Conservation (phyloP, 2,329 filamentous ascomycete genomes). For the Penicillium sp. region DNA sequence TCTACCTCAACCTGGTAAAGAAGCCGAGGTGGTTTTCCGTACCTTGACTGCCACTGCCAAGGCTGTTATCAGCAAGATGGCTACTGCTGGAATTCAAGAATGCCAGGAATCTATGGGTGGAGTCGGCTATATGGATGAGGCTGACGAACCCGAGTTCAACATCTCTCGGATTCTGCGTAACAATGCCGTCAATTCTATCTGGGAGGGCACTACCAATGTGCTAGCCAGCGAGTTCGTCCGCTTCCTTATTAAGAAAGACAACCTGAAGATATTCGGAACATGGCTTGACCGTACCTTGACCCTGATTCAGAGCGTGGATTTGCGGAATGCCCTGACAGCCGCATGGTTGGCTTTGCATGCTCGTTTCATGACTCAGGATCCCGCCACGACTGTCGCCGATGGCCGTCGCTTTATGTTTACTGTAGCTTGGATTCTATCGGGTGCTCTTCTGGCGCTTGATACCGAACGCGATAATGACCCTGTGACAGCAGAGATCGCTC, state of each 20-base stretch:
- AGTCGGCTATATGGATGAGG: conserved; percentile 39
- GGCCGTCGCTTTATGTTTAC: conserved; percentile 35
- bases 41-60: conserved; percentile 32
- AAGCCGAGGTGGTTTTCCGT: conserved; percentile 27
- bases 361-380: conserved; percentile 13
- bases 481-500: conserved; percentile 34
- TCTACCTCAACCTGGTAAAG: conserved; percentile 35
- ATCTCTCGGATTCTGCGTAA: conserved; percentile 65
- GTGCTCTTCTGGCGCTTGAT: conserved; percentile 37
- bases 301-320: conserved; percentile 8
- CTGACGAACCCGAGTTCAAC: conserved; percentile 60
- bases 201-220: conserved; percentile 72
- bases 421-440: conserved; percentile 36
- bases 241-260: conserved; percentile 23
- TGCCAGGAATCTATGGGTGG: conserved; percentile 40
- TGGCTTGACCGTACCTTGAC: conserved; percentile 42
- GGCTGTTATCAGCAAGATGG: conserved; percentile 35
- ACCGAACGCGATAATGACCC: conserved; percentile 33
- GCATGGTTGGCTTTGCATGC: conserved; percentile 18
- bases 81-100: conserved; percentile 32
- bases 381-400: conserved; percentile 24
- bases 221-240: conserved; percentile 55
- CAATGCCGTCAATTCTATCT: conserved; percentile 55
- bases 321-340: conserved; percentile 8
- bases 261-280: conserved; percentile 30